These are phyloP conservation scores for Apiospora aurea DNA, from an alignment of 2,329 filamentous ascomycete species.

Conservation along the genomic window DNA sequence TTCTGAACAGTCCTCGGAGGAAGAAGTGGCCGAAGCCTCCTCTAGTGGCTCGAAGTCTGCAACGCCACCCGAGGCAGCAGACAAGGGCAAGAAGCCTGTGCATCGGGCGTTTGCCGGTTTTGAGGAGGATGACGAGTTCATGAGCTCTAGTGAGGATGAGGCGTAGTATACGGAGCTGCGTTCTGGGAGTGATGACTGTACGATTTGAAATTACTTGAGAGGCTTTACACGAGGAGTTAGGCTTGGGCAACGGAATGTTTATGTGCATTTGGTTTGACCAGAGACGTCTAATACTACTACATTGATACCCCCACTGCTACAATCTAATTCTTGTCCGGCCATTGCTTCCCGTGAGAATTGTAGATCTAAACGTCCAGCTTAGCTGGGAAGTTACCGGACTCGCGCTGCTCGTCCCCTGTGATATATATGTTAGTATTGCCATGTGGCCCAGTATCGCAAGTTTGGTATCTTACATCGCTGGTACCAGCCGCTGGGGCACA, in stretches of 20 bases:
- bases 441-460: neutral
- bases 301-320: conserved; percentile 24
- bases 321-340: conserved; percentile 10
- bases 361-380: conserved; percentile 65
- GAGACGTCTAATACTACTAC: conserved; percentile 25
- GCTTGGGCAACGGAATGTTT: conserved; percentile 15
- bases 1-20: conserved; percentile 43
- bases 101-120: conserved; percentile 71
- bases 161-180: conserved; percentile 33
- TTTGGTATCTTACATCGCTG: conserved; percentile 57
- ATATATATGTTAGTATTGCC: conserved; percentile 35
- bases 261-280: conserved; percentile 24
- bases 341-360: conserved; percentile 10
- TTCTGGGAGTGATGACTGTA: neutral
- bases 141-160: conserved; percentile 72
- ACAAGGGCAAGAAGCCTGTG: conserved; percentile 48
- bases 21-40: conserved; percentile 45
- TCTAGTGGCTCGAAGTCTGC: conserved; percentile 55
- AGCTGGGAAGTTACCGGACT: conserved; percentile 72
- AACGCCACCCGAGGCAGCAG: conserved; percentile 49
- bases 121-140: conserved; percentile 79
- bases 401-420: conserved; percentile 47
- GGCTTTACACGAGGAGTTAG: neutral
- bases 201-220: neutral
- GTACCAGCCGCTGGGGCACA: conserved; percentile 96